phyloP scores from a whole-genome alignment of 2,329 filamentous ascomycete genomes.

The Hymenoscyphus fructigenus region DNA sequence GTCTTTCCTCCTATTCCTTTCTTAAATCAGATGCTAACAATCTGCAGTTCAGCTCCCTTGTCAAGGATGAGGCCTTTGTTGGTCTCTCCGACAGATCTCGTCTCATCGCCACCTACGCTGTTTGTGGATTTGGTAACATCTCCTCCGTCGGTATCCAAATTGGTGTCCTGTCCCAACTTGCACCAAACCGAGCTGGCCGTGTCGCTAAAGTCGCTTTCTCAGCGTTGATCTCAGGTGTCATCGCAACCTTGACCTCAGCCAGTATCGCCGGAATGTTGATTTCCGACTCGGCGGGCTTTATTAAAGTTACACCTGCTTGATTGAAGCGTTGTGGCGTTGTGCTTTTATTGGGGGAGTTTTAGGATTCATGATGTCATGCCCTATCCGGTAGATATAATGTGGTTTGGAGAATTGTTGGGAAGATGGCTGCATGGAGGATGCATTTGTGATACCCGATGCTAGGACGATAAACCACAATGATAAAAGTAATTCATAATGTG shows the following conservation, averaged over 20 bases:
- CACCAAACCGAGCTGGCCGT: constrained; percentile 70
- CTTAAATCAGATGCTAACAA: not conserved
- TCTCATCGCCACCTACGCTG: constrained; percentile 82
- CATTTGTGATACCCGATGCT: too few relatives aligned
- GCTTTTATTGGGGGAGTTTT: not conserved
- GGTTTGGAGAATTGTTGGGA: too few relatives aligned
- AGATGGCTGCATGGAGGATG: too few relatives aligned
- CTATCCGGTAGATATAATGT: too few relatives aligned
- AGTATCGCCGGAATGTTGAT: constrained; percentile 75
- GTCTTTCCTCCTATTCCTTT: constrained; percentile 5
- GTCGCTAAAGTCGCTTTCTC: constrained; percentile 74
- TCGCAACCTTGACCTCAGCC: constrained; percentile 77
- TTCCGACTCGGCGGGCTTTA: not conserved
- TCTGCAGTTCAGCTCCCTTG: constrained; percentile 45
- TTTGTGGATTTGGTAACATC: constrained; percentile 84
- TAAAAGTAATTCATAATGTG: too few relatives aligned
- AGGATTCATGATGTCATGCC: not conserved
- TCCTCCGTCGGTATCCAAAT: constrained; percentile 87
- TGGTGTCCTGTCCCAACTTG: constrained; percentile 79
- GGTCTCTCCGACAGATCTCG: constrained; percentile 66
- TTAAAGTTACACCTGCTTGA: not conserved
- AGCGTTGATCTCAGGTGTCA: constrained; percentile 73
- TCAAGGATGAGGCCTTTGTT: constrained; percentile 51
- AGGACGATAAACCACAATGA: too few relatives aligned
- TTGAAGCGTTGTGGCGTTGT: not conserved